Conservation (phyloP, 139 green algal species). For the Picochlorum sp. region DNA sequence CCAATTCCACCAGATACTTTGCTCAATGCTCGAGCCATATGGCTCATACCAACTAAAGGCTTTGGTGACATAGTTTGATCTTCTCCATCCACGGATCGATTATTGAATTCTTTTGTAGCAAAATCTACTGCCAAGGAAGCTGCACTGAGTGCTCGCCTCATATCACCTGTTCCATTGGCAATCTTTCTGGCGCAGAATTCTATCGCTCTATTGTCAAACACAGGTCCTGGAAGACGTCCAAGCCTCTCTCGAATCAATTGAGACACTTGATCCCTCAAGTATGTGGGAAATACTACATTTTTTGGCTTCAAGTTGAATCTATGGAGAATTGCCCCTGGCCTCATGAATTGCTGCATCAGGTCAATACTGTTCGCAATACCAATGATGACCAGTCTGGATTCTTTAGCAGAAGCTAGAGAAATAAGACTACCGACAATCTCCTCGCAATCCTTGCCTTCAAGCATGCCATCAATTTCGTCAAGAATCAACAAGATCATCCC, state of each 20-base stretch:
- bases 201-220: constrained; percentile 28
- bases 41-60: constrained; percentile 20
- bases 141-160: constrained; percentile 30
- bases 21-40: constrained; percentile 29
- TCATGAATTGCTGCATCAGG: constrained; percentile 35
- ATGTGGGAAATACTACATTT: constrained; percentile 23
- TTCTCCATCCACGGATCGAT: neutral
- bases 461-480: constrained; percentile 51
- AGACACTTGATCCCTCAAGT: constrained; percentile 8
- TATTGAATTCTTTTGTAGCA: neutral
- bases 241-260: constrained; percentile 34
- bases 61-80: neutral
- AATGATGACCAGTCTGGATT: constrained; percentile 41
- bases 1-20: constrained; percentile 21
- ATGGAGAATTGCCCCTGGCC: constrained; percentile 5
- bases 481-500: constrained; percentile 47
- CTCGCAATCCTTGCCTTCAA: constrained; percentile 16
- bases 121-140: constrained; percentile 1
- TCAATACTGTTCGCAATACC: constrained; percentile 52
- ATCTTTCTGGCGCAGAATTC: constrained; percentile 38
- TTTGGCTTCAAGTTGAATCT: constrained; percentile 16
- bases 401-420: constrained; percentile 15
- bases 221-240: constrained; percentile 28
- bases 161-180: constrained; percentile 33
- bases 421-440: constrained; percentile 26